These are phyloP conservation scores for Chlorella sp. DNA, from an alignment of 139 green algal species.

Conservation along the genomic window DNA sequence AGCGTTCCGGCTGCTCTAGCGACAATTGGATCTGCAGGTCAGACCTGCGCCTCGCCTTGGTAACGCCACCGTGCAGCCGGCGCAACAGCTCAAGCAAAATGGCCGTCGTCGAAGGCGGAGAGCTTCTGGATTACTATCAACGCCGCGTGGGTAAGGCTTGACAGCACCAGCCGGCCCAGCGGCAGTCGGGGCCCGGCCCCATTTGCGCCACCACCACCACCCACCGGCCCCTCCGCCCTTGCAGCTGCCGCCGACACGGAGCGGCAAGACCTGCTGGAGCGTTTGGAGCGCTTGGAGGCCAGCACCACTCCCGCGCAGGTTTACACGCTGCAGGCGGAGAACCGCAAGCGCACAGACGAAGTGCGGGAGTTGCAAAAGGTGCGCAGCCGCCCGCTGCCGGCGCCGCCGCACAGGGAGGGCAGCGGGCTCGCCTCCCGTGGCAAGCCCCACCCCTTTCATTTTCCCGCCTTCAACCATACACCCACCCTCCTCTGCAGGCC, in stretches of 20 bases:
- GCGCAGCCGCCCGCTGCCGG: no score
- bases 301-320: constrained; percentile 57
- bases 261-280: constrained; percentile 68
- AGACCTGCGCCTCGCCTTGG: background rate
- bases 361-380: constrained; percentile 88
- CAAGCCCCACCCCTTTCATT: background rate
- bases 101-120: background rate
- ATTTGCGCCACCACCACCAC: background rate
- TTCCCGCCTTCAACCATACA: background rate
- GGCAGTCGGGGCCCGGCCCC: background rate
- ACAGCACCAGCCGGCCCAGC: background rate
- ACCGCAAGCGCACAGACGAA: constrained; percentile 77
- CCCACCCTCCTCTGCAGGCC: constrained; percentile 57
- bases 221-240: background rate
- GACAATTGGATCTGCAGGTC: no score
- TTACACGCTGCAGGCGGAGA: constrained; percentile 80
- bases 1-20: background rate
- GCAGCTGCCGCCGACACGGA: constrained; percentile 64
- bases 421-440: no score
- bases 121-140: constrained; percentile 4
- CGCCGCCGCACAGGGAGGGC: no score
- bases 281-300: constrained; percentile 70
- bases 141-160: background rate
- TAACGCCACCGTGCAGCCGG: no score
- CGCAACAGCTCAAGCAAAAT: background rate